Percentiles rank a stretch among this genome's conserved stretches.
Conservation (phyloP, 352 stramenopile species). For the Phytophthora pinifolia region DNA sequence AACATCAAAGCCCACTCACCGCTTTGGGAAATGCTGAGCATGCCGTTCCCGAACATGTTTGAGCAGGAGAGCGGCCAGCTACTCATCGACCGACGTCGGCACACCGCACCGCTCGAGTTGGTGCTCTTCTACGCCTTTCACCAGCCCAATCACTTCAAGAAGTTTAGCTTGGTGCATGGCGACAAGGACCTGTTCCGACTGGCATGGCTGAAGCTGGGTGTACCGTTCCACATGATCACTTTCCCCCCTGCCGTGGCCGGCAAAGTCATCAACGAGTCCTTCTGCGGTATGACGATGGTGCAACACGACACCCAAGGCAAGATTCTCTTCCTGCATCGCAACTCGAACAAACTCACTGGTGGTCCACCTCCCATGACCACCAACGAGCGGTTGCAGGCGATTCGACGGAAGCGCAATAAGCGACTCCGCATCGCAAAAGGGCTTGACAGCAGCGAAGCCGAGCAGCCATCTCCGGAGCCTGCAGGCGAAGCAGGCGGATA, state of each 20-base stretch:
- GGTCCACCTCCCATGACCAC: not conserved
- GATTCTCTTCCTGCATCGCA: constrained; percentile 46
- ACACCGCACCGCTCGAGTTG: constrained; percentile 17
- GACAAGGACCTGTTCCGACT: constrained; percentile 56
- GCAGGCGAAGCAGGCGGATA: constrained; percentile 8
- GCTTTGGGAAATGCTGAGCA: constrained; percentile 40
- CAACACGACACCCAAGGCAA: constrained; percentile 29
- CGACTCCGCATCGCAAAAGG: too few species aligned
- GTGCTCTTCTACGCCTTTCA: constrained; percentile 39
- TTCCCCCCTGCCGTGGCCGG: constrained; percentile 31
- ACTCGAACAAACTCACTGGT: constrained; percentile 35
- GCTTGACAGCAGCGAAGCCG: too few species aligned
- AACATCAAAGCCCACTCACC: constrained; percentile 49
- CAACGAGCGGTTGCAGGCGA: too few species aligned
- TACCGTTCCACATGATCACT: constrained; percentile 45
- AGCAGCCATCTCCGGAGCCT: too few species aligned
- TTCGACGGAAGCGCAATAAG: too few species aligned
- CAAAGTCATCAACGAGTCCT: constrained; percentile 20
- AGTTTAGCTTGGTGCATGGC: constrained; percentile 33
- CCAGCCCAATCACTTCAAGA: constrained; percentile 30
- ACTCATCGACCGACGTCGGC: constrained; percentile 34
- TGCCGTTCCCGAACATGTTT: constrained; percentile 47
- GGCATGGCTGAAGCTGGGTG: constrained; percentile 42
- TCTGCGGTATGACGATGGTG: constrained; percentile 46
- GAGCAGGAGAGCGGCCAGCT: constrained; percentile 60